Percentiles rank a stretch among this genome's conserved stretches.
phyloP scores from a whole-genome alignment of 2,329 filamentous ascomycete species.

The Calonectria leucothoes region DNA sequence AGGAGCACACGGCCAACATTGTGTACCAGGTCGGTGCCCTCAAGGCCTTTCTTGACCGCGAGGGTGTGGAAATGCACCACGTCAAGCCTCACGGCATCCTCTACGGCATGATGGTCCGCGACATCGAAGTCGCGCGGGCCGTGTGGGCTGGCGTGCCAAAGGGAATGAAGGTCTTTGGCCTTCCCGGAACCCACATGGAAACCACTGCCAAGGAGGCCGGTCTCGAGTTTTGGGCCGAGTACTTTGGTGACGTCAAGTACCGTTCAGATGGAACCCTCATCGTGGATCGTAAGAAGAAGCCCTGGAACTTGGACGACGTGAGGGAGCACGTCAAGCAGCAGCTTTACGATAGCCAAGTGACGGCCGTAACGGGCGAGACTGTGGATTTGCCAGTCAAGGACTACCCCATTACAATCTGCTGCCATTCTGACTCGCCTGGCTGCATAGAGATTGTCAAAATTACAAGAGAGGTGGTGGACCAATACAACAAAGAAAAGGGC shows the following conservation, averaged over 20 bases:
- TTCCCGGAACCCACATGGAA: constrained; percentile 43
- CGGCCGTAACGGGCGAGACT: constrained; percentile 52
- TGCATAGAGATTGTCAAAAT: constrained; percentile 56
- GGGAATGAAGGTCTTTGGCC: constrained; percentile 40
- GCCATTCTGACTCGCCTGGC: constrained; percentile 59
- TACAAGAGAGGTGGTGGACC: constrained; percentile 52
- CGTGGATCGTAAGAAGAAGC: constrained; percentile 66
- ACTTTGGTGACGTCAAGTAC: constrained; percentile 44
- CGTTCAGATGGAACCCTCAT: constrained; percentile 36
- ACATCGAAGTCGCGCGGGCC: constrained; percentile 37
- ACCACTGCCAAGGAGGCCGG: constrained; percentile 35
- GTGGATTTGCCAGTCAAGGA: constrained; percentile 53
- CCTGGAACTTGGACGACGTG: constrained; percentile 50
- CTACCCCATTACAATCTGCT: constrained; percentile 56
- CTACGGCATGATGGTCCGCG: constrained; percentile 44
- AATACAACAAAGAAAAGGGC: constrained; percentile 48
- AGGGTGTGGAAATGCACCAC: constrained; percentile 31
- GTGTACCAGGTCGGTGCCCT: constrained; percentile 32
- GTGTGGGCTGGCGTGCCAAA: constrained; percentile 39
- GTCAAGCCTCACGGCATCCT: constrained; percentile 40
- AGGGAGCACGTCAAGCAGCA: constrained; percentile 55
- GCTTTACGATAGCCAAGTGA: constrained; percentile 53
- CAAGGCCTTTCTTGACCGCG: constrained; percentile 24
- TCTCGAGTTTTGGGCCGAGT: constrained; percentile 42
- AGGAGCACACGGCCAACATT: constrained; percentile 31